Base-by-base conservation (phyloP, 257 asterid genomes). In the Capsicum baccatum region DNA sequence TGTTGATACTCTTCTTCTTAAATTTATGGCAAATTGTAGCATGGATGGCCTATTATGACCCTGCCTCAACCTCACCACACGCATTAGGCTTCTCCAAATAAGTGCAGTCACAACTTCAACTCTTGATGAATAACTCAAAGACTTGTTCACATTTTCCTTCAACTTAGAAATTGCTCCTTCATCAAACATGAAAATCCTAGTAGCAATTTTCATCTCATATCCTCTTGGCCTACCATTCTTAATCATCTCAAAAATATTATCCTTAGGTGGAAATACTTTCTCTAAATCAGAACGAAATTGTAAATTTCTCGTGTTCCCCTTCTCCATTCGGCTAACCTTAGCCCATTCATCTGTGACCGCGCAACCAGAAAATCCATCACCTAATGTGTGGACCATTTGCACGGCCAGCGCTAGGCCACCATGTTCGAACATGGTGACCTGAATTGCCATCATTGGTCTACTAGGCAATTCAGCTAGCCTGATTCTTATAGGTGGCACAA, bases 61-160 rank as follows among this genome's bases (percentile, higher is more conserved):
- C 7, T 42, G 76, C 55, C 71, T 85, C 33, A 79, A 54, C 52
- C 79, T 33, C 64, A 79, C 37, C 19, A 59, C 76, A 7, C 16
- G 60, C 35, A 84, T 62, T 8, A 84, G 42, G 42, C 83, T 62
- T 21, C 50, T 84, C 86, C 83, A 84, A 11, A 76, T 84, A 5
- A 84, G 70, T 74, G 86, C 73, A 48, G 85, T 83, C 48, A 83
- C 82, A 15, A 83, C 82, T 56, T 69, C 73, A 3, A 84, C 80
- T 50, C 64, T 84, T 39, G 87, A 79, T 8, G 84, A 69, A 63
- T 64, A 35, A 47, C 80, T 44, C 63, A 42, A 66, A n/a, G 0
- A 37, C 26, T 70, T 42, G 33, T 47, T 64, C 68, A 84, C 83
- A 59, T 76, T 33, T 19, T 79, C 86, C 42, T 84, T 84, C 35